A percentile compares a stretch with the other conserved stretches of the same genome.
These are phyloP conservation scores for Calonectria leucothoes DNA, from an alignment of 2,329 filamentous ascomycete species.

Conservation along the genomic window DNA sequence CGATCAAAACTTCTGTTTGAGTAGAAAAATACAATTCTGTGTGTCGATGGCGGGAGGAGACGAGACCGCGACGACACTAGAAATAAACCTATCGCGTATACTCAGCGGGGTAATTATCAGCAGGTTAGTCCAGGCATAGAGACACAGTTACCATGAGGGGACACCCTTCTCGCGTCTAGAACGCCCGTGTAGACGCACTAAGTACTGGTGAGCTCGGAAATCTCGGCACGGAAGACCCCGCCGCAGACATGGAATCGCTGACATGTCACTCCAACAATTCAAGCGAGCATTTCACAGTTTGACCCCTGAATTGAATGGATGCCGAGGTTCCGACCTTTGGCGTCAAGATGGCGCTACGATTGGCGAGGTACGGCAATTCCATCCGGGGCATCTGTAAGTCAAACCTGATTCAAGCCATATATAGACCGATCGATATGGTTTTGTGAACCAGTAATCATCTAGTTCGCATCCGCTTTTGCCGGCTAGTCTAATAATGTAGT, in stretches of 20 bases:
- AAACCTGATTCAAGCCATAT: not conserved
- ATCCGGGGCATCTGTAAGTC: not conserved
- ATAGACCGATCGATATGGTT: not conserved
- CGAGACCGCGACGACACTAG: not conserved
- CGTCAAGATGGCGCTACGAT: not conserved
- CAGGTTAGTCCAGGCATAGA: not conserved
- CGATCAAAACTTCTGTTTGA: not conserved
- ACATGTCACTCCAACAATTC: not conserved
- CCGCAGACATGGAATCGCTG: not conserved
- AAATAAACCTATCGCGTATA: not conserved
- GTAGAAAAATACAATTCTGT: not conserved
- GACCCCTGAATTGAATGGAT: not conserved
- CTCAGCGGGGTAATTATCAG: not conserved
- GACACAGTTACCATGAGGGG: not conserved
- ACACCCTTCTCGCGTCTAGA: not conserved
- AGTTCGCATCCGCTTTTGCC: not conserved
- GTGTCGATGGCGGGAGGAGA: not conserved
- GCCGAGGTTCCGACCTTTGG: constrained; percentile 19
- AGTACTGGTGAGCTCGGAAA: not conserved
- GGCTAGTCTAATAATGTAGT: not conserved
- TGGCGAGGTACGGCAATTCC: constrained; percentile 6
- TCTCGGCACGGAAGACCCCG: not conserved
- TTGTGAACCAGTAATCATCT: not conserved
- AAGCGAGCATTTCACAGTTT: not conserved
- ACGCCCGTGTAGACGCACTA: not conserved